Evolutionary conservation across 2,329 filamentous ascomycete genomes (phyloP).

Genomic region (Stenocarpella maydis): DNA sequence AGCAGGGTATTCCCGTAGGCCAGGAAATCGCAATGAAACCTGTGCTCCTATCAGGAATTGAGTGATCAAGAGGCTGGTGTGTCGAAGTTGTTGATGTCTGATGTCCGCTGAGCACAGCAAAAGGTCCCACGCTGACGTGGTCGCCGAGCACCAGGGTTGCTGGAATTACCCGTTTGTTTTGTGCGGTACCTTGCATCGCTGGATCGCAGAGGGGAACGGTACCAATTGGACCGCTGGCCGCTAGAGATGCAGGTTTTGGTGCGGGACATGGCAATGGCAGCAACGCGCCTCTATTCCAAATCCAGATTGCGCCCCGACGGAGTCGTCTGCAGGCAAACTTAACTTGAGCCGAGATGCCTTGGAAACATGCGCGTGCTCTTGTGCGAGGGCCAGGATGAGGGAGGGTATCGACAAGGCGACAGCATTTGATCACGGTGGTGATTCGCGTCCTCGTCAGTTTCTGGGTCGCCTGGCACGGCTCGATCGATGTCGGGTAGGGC

Average conservation of each 20-base stretch:
- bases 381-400: neutral
- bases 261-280: conserved; percentile 7
- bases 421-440: neutral
- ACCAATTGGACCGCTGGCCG: conserved; percentile 17
- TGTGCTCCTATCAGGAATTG: neutral
- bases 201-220: conserved; percentile 6
- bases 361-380: neutral
- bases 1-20: neutral
- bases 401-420: neutral
- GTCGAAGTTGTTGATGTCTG: neutral
- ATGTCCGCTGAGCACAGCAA: neutral
- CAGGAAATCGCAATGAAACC: conserved; percentile 12
- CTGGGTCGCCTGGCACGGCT: neutral
- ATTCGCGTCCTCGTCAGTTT: neutral
- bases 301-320: neutral
- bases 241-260: conserved; percentile 15
- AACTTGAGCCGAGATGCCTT: neutral
- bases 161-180: conserved; percentile 11
- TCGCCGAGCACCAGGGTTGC: neutral
- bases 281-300: conserved; percentile 1
- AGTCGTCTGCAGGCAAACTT: neutral
- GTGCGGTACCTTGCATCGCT: conserved; percentile 21
- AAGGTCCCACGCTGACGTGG: neutral
- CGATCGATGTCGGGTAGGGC: conserved; percentile 6
- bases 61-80: neutral